Base-by-base conservation (phyloP, 2,329 filamentous ascomycete genomes). In the Diaporthe sp. region DNA sequence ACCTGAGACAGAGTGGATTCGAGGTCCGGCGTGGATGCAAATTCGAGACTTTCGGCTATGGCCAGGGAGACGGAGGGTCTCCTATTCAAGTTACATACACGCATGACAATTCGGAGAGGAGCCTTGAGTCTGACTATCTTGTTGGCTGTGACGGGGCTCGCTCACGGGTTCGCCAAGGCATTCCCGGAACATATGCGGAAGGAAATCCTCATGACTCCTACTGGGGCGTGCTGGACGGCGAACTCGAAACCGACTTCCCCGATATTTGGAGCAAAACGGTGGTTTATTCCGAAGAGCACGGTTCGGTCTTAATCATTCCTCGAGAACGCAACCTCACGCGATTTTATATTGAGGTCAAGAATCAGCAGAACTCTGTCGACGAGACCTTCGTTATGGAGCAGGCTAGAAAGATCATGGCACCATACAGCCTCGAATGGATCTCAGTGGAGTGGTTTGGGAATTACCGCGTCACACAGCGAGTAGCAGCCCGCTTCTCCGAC, bases 211-310 rank as follows among this genome's bases (percentile, higher is more conserved):
- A 88, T 75, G 82, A 86, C 17, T 85, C 87, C 19, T 85, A 90
- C 59, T 94, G 93, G 93, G 93, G 92, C 72, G 92, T 94, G 4
- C 83, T 94, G 7, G 93, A 94, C 79, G 92, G 92, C 77, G 89
- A 91, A 79, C 83, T 94, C 12, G 90, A 92, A 44, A 94, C 92
- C 12, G 88, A 94, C 79, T 94, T 94, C 77, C 93, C 93, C 1
- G 92, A 94, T 78, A 88, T 94, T 65, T 94, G 92, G 92, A 93
- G 90, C 81, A 94, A 94, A 83, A 92, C 92, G 0, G 88, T 93
- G 0, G 87, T 94, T 6, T 92, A 92, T 76, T 92, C 91, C 5
- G 90, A 94, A 74, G 86, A 90, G 73, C 86, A 91, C 55, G 93
- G 92, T 4, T 93, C 92, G 0, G 91, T 94, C 56, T 86, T 94